These are phyloP conservation scores for Venturiaceae sp. DNA, from an alignment of 2,329 filamentous ascomycete species.

Conservation along the genomic window DNA sequence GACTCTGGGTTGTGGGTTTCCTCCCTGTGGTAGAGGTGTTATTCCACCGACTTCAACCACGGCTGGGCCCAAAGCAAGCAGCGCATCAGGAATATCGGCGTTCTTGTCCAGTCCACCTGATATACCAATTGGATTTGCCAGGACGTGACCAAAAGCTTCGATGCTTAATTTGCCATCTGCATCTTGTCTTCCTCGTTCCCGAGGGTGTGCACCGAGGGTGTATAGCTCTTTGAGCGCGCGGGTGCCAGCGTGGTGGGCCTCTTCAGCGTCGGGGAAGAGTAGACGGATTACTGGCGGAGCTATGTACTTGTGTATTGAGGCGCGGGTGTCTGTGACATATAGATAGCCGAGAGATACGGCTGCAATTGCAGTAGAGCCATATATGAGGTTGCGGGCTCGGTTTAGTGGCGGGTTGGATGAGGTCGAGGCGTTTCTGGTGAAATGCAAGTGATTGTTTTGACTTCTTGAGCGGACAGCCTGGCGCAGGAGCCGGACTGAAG, in stretches of 20 bases:
- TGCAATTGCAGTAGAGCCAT: conserved; percentile 44
- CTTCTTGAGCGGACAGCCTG: not conserved
- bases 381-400: conserved; percentile 31
- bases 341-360: conserved; percentile 35
- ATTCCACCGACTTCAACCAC: conserved; percentile 89
- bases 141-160: conserved; percentile 64
- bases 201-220: conserved; percentile 64
- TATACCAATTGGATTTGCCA: conserved; percentile 85
- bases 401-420: not conserved
- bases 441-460: not conserved
- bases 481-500: not conserved
- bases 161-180: conserved; percentile 39
- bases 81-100: conserved; percentile 73
- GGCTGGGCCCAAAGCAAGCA: conserved; percentile 76
- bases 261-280: conserved; percentile 69
- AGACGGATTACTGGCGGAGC: conserved; percentile 53
- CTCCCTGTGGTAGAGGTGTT: conserved; percentile 76
- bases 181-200: conserved; percentile 55
- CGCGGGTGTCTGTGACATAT: conserved; percentile 44
- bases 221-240: conserved; percentile 62
- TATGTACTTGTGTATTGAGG: conserved; percentile 42
- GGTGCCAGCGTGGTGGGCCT: conserved; percentile 79
- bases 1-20: conserved; percentile 79
- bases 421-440: conserved; percentile 1
- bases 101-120: conserved; percentile 96